Evolutionary conservation across 2,329 filamentous ascomycete species (phyloP).

Genomic region (Colletotrichum horii): DNA sequence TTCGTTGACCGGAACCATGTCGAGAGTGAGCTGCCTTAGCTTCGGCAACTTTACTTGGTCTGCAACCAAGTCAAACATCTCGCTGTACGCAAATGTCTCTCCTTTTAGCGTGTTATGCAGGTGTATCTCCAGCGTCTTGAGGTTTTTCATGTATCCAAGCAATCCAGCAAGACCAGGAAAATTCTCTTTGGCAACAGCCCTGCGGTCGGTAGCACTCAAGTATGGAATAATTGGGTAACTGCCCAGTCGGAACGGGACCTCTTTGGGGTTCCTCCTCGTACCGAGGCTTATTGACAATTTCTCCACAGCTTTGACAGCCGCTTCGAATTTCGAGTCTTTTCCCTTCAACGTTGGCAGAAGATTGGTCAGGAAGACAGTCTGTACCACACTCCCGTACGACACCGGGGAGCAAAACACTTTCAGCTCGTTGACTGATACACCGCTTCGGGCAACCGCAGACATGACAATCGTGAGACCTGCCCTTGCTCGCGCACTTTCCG

Average conservation of each 20-base stretch:
- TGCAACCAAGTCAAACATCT: not conserved
- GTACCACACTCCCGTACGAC: not conserved
- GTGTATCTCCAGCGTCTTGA: not conserved
- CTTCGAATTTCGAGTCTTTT: not conserved
- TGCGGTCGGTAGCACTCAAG: not conserved
- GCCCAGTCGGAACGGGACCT: not conserved
- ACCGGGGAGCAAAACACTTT: not conserved
- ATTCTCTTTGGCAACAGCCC: not conserved
- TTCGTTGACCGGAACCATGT: not conserved
- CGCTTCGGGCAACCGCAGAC: not conserved
- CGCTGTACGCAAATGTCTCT: not conserved
- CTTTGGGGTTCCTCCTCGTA: not conserved
- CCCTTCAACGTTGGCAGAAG: not conserved
- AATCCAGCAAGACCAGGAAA: not conserved
- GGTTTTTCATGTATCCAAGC: not conserved
- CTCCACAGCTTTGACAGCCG: not conserved
- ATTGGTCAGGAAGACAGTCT: not conserved
- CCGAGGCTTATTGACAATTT: not conserved
- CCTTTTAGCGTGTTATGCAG: not conserved
- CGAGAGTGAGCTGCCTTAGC: not conserved
- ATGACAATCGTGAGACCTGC: not conserved
- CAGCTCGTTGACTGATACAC: not conserved
- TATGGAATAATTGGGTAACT: not conserved
- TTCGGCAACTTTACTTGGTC: not conserved
- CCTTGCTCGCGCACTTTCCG: not conserved